phyloP scores from a whole-genome alignment of 2,329 filamentous ascomycete genomes.

The Macrophomina tecta region DNA sequence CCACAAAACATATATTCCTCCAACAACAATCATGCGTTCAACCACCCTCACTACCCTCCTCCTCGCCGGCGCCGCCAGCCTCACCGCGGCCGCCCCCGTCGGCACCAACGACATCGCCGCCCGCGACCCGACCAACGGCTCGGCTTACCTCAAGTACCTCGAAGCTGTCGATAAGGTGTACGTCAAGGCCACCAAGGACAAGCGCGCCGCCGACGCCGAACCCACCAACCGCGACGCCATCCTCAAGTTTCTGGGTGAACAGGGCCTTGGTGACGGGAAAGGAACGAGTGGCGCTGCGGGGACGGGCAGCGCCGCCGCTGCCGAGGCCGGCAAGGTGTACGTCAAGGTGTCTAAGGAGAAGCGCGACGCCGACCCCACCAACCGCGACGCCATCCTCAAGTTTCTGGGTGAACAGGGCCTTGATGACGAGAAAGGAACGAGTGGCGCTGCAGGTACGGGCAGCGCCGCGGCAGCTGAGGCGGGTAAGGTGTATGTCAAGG shows the following conservation, averaged over 20 bases:
- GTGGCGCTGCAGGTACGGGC: neutral
- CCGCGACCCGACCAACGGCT: too few relatives aligned
- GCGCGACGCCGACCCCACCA: neutral
- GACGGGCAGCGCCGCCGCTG: neutral
- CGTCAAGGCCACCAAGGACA: neutral
- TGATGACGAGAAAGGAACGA: neutral
- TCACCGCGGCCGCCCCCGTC: conserved; percentile 15
- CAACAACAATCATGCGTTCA: conserved; percentile 7
- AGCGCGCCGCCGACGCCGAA: neutral
- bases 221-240: conserved; percentile 1
- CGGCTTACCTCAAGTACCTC: neutral
- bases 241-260: neutral
- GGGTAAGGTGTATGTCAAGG: neutral
- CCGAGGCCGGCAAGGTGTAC: neutral
- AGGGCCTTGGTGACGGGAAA: conserved; percentile 6
- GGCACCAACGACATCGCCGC: neutral
- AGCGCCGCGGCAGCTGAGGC: neutral
- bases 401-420: conserved; percentile 3
- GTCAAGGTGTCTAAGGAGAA: neutral
- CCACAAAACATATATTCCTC: neutral
- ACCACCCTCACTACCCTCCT: conserved; percentile 6
- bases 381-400: neutral
- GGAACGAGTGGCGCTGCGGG: neutral
- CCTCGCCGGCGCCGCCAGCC: conserved; percentile 1
- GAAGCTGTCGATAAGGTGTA: neutral